A percentile compares a stretch with the other conserved stretches of the same genome.
These are phyloP conservation scores for Globisporangium orthogonon DNA, from an alignment of 352 stramenopile species.

Conservation along the genomic window DNA sequence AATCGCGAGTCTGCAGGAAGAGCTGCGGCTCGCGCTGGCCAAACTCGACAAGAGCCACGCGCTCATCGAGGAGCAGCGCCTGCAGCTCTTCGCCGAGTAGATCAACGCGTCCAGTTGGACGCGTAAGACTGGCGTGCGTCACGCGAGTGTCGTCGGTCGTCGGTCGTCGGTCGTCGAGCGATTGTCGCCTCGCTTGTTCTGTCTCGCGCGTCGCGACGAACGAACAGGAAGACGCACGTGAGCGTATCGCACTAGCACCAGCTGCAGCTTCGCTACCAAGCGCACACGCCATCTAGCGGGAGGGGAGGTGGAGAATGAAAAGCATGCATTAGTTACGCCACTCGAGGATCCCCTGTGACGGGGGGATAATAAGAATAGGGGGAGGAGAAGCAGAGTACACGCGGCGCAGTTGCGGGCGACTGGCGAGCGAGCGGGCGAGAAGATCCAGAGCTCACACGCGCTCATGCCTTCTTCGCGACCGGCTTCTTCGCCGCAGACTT, in stretches of 20 bases:
- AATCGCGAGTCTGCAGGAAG: slow-evolving; percentile 58
- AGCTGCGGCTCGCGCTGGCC: slow-evolving; percentile 62
- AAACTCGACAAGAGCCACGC: slow-evolving; percentile 71
- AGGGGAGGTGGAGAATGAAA: not conserved
- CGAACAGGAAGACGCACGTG: no score
- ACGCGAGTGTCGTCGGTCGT: no score
- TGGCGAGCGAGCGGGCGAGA: not conserved
- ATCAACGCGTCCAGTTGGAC: not conserved
- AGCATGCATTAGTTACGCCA: slow-evolving; percentile 15
- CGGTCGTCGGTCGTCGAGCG: no score
- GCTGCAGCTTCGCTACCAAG: no score
- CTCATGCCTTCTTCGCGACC: slow-evolving; percentile 16
- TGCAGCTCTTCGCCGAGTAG: slow-evolving; percentile 57
- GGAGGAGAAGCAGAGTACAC: slow-evolving; percentile 14
- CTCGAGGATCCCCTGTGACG: slow-evolving; percentile 21
- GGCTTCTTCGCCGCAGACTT: slow-evolving; percentile 15
- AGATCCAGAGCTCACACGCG: not conserved
- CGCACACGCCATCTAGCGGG: no score
- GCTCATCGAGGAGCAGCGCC: slow-evolving; percentile 67
- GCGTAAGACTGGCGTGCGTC: no score
- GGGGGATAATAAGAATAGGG: slow-evolving; percentile 61
- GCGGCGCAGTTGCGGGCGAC: not conserved
- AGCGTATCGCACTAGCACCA: no score
- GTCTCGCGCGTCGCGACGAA: no score
- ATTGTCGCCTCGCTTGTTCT: no score